Base-by-base conservation (phyloP, 768 basidiomycete species). In the Ramaria sp. region DNA sequence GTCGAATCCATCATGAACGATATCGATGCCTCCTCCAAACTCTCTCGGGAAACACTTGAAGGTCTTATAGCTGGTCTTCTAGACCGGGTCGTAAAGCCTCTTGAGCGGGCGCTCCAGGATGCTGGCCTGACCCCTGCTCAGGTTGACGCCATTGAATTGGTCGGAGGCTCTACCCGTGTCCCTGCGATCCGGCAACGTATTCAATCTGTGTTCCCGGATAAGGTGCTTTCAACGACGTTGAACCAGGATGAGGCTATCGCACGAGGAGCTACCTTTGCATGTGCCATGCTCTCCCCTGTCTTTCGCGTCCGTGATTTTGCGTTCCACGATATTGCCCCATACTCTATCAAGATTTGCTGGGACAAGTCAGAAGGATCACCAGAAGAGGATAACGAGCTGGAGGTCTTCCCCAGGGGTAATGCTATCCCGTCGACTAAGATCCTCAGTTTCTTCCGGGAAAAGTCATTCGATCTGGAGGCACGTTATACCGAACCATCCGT, bases 161-260 rank as follows among this genome's bases (percentile, higher is more conserved):
- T 98, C 61, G 95, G 95, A 66, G 96, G 96, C 13, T 80, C 82
- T 19, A 95, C 93, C 1, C 93, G 94, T 72, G 78, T 98, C 55
- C 95, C 95, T 22, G 84, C 94, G 31, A 87, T 98, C 67, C 91
- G 94, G 67, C 75, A 80, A 38, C 81, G 85, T 68, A 94, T 99
- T 72, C 83, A 88, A 66, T 76, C 80, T 33, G 86, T 83, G 60
- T 93, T 96, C 73, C 74, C 76, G 38, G 88, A 87, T 53, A 92
- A 92, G 72, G 57, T 72, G n/a, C 85, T 98, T 62, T 88, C 81
- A 17, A 86, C 86, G 63, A 98, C 96, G 33, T 84, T 95, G 68
- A 99, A 98, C 78, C 91, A 94, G 74, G 96, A 98, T 63, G 96
- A 98, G 75, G 94, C 96, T 59, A 79, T 93, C 63, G 92, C 91